Percentiles rank a stretch among this genome's conserved stretches.
These are phyloP conservation scores for Apophysomyces sp. DNA, from an alignment of 371 early-diverging fungal species.

Conservation along the genomic window DNA sequence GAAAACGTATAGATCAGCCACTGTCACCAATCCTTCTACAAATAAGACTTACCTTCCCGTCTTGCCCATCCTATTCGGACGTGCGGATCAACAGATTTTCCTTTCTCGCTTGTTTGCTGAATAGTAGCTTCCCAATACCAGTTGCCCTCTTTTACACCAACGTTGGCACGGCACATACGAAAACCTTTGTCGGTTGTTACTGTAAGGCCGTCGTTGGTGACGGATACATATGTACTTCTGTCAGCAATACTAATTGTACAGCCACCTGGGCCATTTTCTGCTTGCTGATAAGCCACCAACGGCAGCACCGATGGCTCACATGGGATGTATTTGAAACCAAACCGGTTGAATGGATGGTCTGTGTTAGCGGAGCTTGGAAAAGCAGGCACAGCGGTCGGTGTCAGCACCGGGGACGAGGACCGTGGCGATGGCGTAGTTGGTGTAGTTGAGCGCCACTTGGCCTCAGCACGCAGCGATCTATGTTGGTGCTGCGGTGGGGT, in stretches of 20 bases:
- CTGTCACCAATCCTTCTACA: background rate
- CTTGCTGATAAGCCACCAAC: constrained; percentile 55
- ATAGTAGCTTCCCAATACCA: constrained; percentile 72
- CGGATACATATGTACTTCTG: constrained; percentile 64
- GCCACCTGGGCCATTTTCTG: constrained; percentile 45
- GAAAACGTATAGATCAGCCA: background rate
- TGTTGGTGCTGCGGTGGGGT: constrained; percentile 22
- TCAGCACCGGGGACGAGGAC: constrained; percentile 29
- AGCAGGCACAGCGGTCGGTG: constrained; percentile 24
- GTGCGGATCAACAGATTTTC: constrained; percentile 48
- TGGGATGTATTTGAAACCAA: constrained; percentile 67
- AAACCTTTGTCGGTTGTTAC: constrained; percentile 68
- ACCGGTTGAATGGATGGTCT: constrained; percentile 49
- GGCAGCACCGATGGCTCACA: constrained; percentile 55
- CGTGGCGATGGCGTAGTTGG: constrained; percentile 31
- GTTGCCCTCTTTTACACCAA: constrained; percentile 64
- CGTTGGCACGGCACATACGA: constrained; percentile 69
- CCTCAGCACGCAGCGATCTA: constrained; percentile 45
- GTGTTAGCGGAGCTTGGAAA: constrained; percentile 27
- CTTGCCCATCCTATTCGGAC: constrained; percentile 70
- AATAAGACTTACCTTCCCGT: constrained; percentile 54
- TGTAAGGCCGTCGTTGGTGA: constrained; percentile 60
- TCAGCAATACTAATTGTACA: constrained; percentile 61
- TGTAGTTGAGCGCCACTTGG: constrained; percentile 21
- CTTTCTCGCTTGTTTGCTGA: constrained; percentile 31